These are phyloP conservation scores for Podospora pseudoanserina DNA, from an alignment of 495 filamentous ascomycete genomes.

Conservation along the genomic window DNA sequence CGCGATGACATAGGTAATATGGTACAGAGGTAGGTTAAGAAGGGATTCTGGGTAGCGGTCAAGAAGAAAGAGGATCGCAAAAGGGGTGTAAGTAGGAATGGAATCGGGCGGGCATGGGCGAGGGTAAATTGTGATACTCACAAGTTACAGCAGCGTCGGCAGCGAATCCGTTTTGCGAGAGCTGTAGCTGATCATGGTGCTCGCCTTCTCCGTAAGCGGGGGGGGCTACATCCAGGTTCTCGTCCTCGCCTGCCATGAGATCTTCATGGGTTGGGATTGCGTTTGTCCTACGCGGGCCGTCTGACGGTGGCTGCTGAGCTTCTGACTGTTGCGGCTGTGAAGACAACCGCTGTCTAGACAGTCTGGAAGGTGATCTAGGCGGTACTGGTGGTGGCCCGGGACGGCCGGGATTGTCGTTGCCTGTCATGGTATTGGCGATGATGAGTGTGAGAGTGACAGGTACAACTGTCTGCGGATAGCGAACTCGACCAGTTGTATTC, in stretches of 20 bases:
- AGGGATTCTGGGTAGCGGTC: not conserved
- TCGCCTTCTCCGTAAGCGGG: conserved; percentile 49
- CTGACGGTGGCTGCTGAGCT: not conserved
- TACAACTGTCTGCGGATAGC: not conserved
- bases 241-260: conserved; percentile 18
- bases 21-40: not conserved
- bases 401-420: not conserved
- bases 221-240: conserved; percentile 35
- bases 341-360: not conserved
- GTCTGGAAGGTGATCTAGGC: too few species aligned
- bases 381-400: not conserved
- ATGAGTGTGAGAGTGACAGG: not conserved
- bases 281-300: conserved; percentile 18
- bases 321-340: not conserved
- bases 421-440: not conserved
- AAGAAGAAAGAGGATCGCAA: not conserved
- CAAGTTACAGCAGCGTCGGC: conserved; percentile 45
- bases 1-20: not conserved
- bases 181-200: conserved; percentile 41
- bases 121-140: conserved; percentile 14
- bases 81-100: not conserved
- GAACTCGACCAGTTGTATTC: not conserved
- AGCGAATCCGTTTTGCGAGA: conserved; percentile 48
- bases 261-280: conserved; percentile 26
- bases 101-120: not conserved